Percentiles rank a stretch among this genome's conserved stretches.
phyloP scores from a whole-genome alignment of 495 filamentous ascomycete species.

The Penicillium lividum region DNA sequence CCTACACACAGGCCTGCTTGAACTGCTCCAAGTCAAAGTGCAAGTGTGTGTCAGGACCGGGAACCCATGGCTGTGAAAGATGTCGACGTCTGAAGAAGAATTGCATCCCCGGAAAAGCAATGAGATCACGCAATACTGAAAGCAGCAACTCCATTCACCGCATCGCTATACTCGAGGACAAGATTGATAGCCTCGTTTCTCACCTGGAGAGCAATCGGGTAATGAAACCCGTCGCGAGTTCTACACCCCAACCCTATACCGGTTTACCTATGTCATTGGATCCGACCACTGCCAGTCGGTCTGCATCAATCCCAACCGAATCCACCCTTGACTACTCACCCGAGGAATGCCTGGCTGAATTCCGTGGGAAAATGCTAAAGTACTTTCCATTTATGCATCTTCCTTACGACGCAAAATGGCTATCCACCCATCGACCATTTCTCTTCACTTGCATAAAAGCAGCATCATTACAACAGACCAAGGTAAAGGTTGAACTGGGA shows the following conservation, averaged over 20 bases:
- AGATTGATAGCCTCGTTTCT: slow-evolving; percentile 2
- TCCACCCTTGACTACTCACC: slow-evolving; percentile 26
- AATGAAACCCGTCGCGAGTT: background rate
- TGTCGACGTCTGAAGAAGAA: slow-evolving; percentile 43
- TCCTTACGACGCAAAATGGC: slow-evolving; percentile 29
- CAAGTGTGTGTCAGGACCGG: slow-evolving; percentile 44
- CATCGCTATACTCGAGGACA: slow-evolving; percentile 23
- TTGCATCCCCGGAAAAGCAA: slow-evolving; percentile 27
- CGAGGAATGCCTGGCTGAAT: slow-evolving; percentile 33
- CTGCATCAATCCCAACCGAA: slow-evolving; percentile 37
- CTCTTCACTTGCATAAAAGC: slow-evolving; percentile 48
- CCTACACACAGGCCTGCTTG: slow-evolving; percentile 39
- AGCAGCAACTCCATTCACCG: slow-evolving; percentile 15
- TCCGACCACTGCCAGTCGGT: background rate
- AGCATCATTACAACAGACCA: slow-evolving; percentile 27
- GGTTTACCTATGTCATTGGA: slow-evolving; percentile 15
- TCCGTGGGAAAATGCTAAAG: slow-evolving; percentile 36
- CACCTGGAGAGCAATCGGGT: background rate
- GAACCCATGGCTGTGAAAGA: slow-evolving; percentile 44
- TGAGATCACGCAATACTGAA: slow-evolving; percentile 22
- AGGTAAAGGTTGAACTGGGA: slow-evolving; percentile 31
- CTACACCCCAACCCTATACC: background rate
- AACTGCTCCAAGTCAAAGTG: slow-evolving; percentile 55
- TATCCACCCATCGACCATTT: slow-evolving; percentile 44
- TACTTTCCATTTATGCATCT: slow-evolving; percentile 43